Conservation (phyloP, 2,329 filamentous ascomycete species). For the Fusarium nodosum region DNA sequence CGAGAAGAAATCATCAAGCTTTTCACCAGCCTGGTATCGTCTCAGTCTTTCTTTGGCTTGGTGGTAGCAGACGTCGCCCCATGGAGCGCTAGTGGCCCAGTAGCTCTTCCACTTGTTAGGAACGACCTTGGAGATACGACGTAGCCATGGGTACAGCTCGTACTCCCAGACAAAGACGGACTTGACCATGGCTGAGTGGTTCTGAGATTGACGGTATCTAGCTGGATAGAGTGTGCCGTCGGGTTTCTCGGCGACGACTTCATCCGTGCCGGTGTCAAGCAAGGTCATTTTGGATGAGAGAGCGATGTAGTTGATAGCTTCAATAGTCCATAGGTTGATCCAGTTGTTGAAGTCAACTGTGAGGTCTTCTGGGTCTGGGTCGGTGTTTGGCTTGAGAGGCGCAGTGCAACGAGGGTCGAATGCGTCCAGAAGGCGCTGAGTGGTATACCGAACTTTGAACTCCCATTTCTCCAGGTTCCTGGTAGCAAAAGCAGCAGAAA, state of each 20-base stretch:
- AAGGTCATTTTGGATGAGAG: constrained; percentile 65
- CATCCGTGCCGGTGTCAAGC: constrained; percentile 63
- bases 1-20: constrained; percentile 71
- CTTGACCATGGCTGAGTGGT: constrained; percentile 64
- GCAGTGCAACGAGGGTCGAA: constrained; percentile 59
- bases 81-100: constrained; percentile 53
- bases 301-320: constrained; percentile 70
- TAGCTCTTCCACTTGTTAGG: constrained; percentile 55
- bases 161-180: constrained; percentile 65
- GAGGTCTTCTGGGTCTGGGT: constrained; percentile 55
- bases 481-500: constrained; percentile 65
- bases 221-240: constrained; percentile 62
- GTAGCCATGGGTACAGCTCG: constrained; percentile 63
- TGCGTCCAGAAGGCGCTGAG: constrained; percentile 59
- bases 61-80: constrained; percentile 56
- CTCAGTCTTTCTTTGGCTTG: constrained; percentile 53
- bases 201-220: constrained; percentile 63
- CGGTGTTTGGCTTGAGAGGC: constrained; percentile 50
- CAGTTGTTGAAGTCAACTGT: constrained; percentile 64
- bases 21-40: constrained; percentile 59
- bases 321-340: constrained; percentile 69
- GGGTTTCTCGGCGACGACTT: constrained; percentile 57
- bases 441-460: constrained; percentile 68
- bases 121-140: constrained; percentile 62
- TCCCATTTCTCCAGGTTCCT: constrained; percentile 69